These are phyloP conservation scores for Wickerhamiella infanticola DNA, from an alignment of 1,139 yeast genomes.

Conservation along the genomic window DNA sequence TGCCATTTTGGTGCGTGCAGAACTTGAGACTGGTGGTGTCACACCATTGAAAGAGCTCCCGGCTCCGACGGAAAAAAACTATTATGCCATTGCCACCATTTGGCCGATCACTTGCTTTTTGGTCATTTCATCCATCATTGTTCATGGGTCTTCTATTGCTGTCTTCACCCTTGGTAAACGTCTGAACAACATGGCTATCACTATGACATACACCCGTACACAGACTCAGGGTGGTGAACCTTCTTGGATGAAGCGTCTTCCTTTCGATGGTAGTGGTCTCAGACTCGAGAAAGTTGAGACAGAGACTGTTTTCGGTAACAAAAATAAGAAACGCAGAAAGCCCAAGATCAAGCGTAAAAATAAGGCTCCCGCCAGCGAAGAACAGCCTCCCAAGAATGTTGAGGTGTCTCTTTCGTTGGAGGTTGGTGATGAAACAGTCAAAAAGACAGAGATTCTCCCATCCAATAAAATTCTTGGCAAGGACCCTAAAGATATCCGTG, in stretches of 20 bases:
- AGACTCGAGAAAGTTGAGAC: conserved; percentile 75
- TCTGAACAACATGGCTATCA: conserved; percentile 79
- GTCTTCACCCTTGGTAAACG: conserved; percentile 80
- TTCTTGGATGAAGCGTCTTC: conserved; percentile 79
- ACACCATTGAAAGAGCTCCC: conserved; percentile 47
- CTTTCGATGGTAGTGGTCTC: conserved; percentile 36
- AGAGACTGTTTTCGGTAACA: conserved; percentile 15
- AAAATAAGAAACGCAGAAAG: conserved; percentile 20
- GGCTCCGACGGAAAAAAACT: conserved; percentile 34
- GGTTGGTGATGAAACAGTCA: conserved; percentile 9
- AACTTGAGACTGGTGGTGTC: conserved; percentile 46
- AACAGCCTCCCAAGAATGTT: conserved; percentile 4
- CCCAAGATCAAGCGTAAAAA: neutral
- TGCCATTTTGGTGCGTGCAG: conserved; percentile 62
- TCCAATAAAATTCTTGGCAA: conserved; percentile 10
- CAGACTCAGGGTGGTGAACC: conserved; percentile 45
- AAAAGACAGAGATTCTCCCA: conserved; percentile 7
- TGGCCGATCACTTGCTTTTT: conserved; percentile 90
- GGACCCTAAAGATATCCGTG: conserved; percentile 26
- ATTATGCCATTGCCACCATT: conserved; percentile 53
- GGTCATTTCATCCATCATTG: conserved; percentile 72
- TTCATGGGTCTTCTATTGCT: conserved; percentile 95
- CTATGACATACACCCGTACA: conserved; percentile 61
- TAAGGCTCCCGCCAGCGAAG: neutral
- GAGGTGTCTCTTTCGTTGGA: conserved; percentile 21